These are phyloP conservation scores for Blastobotrys ciferrii DNA, from an alignment of 1,139 yeast species.

Conservation along the genomic window DNA sequence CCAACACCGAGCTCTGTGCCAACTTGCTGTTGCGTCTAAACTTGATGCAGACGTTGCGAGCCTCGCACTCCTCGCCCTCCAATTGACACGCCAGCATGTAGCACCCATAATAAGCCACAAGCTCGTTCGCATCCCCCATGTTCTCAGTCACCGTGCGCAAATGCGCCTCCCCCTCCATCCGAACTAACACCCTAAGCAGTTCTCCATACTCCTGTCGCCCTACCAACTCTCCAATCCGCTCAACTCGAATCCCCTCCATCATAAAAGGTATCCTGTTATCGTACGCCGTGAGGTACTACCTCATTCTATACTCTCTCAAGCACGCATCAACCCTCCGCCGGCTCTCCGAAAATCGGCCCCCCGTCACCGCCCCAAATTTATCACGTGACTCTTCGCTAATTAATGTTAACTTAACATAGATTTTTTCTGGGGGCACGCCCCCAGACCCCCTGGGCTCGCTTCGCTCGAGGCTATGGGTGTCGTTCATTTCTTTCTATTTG, in stretches of 20 bases:
- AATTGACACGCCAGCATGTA: slow-evolving; percentile 1
- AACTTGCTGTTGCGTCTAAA: not conserved
- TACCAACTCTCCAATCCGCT: not conserved
- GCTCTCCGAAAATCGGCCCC: too few relatives aligned
- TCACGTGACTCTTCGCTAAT: too few relatives aligned
- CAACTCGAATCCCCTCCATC: not conserved
- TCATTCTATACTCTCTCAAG: too few relatives aligned
- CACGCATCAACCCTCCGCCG: too few relatives aligned
- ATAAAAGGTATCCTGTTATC: not conserved
- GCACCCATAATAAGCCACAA: not conserved
- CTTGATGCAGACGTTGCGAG: not conserved
- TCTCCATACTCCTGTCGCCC: not conserved
- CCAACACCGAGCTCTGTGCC: not conserved
- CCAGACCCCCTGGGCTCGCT: too few relatives aligned
- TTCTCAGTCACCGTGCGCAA: not conserved
- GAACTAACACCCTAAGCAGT: not conserved
- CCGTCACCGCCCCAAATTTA: too few relatives aligned
- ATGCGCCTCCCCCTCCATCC: slow-evolving; percentile 4
- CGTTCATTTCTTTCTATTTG: too few relatives aligned
- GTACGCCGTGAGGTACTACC: too few relatives aligned
- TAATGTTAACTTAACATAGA: too few relatives aligned
- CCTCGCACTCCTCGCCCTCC: not conserved
- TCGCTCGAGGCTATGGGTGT: too few relatives aligned
- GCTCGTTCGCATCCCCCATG: not conserved
- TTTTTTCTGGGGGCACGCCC: too few relatives aligned